These are phyloP conservation scores for Epipyxis sp. DNA, from an alignment of 108 stramenopile genomes.

Conservation along the genomic window DNA sequence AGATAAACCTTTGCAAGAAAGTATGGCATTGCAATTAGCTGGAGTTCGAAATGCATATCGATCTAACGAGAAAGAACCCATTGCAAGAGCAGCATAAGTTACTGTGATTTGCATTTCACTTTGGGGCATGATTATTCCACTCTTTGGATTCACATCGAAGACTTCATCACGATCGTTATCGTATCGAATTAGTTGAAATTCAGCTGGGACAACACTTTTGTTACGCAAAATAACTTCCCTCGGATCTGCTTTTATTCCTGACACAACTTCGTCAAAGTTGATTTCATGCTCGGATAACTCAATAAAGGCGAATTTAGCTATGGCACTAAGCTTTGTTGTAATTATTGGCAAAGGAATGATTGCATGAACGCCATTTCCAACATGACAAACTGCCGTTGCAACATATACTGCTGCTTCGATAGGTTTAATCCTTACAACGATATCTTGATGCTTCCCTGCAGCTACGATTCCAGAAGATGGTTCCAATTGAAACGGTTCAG, in stretches of 20 bases:
- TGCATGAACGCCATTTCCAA: constrained; percentile 56
- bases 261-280: constrained; percentile 55
- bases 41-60: constrained; percentile 53
- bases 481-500: constrained; percentile 52
- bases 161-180: constrained; percentile 58
- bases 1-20: constrained; percentile 38
- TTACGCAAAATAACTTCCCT: constrained; percentile 50
- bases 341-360: constrained; percentile 52
- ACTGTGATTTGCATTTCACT: constrained; percentile 39
- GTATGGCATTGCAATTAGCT: constrained; percentile 46
- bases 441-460: constrained; percentile 36
- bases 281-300: constrained; percentile 39
- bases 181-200: constrained; percentile 41
- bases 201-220: constrained; percentile 56
- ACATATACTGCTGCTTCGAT: constrained; percentile 53
- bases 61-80: constrained; percentile 53
- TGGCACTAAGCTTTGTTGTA: constrained; percentile 45
- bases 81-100: constrained; percentile 34
- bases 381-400: constrained; percentile 41
- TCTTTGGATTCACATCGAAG: constrained; percentile 46
- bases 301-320: constrained; percentile 55
- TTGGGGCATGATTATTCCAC: constrained; percentile 45
- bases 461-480: constrained; percentile 45
- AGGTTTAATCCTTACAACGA: constrained; percentile 40
- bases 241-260: constrained; percentile 11